Evolutionary conservation across 306 rosid species (phyloP).

Genomic region (Pachyrhizus erosus): DNA sequence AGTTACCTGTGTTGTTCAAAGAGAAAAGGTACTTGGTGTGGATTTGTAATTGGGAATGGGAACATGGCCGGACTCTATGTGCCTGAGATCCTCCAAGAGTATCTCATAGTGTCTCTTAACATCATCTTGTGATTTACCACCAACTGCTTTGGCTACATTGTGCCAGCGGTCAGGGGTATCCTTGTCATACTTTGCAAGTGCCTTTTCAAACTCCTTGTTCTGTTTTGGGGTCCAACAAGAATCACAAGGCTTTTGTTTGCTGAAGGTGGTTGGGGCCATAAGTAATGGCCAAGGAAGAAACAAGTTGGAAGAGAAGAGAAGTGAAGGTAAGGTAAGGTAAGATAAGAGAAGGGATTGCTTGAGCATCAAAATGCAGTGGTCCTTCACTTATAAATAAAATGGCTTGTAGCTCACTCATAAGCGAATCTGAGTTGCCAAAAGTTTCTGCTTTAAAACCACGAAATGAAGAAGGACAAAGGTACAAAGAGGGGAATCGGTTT

Average conservation of each 20-base stretch:
- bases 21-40: background rate
- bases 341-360: background rate
- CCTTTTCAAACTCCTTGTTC: conserved; percentile 64
- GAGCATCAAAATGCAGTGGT: conserved; percentile 30
- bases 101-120: conserved; percentile 60
- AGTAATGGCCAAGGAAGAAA: background rate
- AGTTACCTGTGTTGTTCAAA: background rate
- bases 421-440: conserved; percentile 47
- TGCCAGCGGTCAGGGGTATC: conserved; percentile 65
- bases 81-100: conserved; percentile 62
- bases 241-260: conserved; percentile 47
- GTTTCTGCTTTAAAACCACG: conserved; percentile 56
- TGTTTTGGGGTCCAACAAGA: conserved; percentile 57
- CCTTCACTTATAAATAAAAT: conserved; percentile 42
- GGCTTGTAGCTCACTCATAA: conserved; percentile 29
- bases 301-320: background rate
- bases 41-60: conserved; percentile 60
- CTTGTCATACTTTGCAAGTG: conserved; percentile 62
- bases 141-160: conserved; percentile 63
- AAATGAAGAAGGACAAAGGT: conserved; percentile 43
- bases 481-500: conserved; percentile 41
- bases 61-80: conserved; percentile 60
- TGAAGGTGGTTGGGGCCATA: conserved; percentile 62
- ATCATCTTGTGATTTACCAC: conserved; percentile 53
- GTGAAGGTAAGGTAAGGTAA: no score